Conservation (phyloP, 2,329 filamentous ascomycete genomes). For the Trichoderma afroharzianum region DNA sequence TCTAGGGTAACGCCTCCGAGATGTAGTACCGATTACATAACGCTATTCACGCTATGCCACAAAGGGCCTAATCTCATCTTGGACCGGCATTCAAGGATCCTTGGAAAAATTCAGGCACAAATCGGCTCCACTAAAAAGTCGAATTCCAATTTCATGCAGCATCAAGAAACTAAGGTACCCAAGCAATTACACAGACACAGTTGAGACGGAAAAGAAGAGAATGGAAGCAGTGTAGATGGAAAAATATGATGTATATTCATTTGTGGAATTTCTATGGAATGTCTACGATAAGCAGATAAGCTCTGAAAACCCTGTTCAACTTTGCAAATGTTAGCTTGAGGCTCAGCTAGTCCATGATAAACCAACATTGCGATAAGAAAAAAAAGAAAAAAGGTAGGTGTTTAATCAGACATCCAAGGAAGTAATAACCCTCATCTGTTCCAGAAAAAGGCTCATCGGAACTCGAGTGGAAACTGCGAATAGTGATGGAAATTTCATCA, state of each 20-base stretch:
- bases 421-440: slow-evolving; percentile 66
- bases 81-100: not conserved
- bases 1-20: not conserved
- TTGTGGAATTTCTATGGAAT: not conserved
- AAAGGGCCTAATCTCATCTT: not conserved
- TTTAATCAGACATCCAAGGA: slow-evolving; percentile 73
- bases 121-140: not conserved
- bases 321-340: slow-evolving; percentile 12
- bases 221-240: not conserved
- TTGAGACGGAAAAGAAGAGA: not conserved
- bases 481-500: slow-evolving; percentile 72
- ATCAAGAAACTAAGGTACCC: not conserved
- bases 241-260: not conserved
- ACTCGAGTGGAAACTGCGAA: slow-evolving; percentile 90
- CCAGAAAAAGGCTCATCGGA: slow-evolving; percentile 62
- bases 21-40: not conserved
- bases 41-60: not conserved
- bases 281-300: not conserved
- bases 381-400: slow-evolving; percentile 22
- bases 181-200: not conserved
- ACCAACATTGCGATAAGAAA: not conserved
- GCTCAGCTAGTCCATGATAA: not conserved
- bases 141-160: not conserved
- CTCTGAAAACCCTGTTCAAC: not conserved
- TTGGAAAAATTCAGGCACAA: not conserved